These are phyloP conservation scores for Bryoglossum gracile DNA, from an alignment of 495 filamentous ascomycete genomes.

Conservation along the genomic window DNA sequence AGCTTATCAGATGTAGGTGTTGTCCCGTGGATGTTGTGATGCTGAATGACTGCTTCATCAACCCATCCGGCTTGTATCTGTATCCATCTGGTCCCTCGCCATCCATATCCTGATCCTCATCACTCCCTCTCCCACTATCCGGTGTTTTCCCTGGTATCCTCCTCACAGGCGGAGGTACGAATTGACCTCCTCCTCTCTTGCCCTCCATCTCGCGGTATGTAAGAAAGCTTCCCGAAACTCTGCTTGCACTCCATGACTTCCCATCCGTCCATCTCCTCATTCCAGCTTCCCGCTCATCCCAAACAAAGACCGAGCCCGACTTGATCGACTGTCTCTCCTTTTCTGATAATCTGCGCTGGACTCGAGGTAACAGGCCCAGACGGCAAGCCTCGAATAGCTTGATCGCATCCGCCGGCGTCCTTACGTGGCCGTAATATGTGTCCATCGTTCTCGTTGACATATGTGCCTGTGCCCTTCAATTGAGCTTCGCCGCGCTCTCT, in stretches of 20 bases:
- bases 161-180: slow-evolving; percentile 44
- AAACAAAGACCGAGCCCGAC: slow-evolving; percentile 95
- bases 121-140: slow-evolving; percentile 69
- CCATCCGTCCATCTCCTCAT: slow-evolving; percentile 99
- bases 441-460: slow-evolving; percentile 56
- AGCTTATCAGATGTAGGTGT: slow-evolving; percentile 94
- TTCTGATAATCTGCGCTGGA: slow-evolving; percentile 88
- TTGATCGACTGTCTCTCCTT: slow-evolving; percentile 93
- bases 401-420: slow-evolving; percentile 90
- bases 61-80: slow-evolving; percentile 89
- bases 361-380: slow-evolving; percentile 79
- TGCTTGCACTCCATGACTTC: slow-evolving; percentile 97
- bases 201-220: slow-evolving; percentile 99
- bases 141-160: slow-evolving; percentile 65
- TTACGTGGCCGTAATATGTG: slow-evolving; percentile 89
- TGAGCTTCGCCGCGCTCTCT: not conserved
- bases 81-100: slow-evolving; percentile 93
- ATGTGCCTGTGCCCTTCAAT: not conserved
- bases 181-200: slow-evolving; percentile 67
- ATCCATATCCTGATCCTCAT: slow-evolving; percentile 65
- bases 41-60: slow-evolving; percentile 99
- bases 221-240: slow-evolving; percentile 94
- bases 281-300: slow-evolving; percentile 96
- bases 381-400: slow-evolving; percentile 96
- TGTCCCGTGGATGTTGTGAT: slow-evolving; percentile 87